A percentile compares a stretch with the other conserved stretches of the same genome.
These are phyloP conservation scores for Hypocrella siamensis DNA, from an alignment of 2,329 filamentous ascomycete genomes.

Conservation along the genomic window DNA sequence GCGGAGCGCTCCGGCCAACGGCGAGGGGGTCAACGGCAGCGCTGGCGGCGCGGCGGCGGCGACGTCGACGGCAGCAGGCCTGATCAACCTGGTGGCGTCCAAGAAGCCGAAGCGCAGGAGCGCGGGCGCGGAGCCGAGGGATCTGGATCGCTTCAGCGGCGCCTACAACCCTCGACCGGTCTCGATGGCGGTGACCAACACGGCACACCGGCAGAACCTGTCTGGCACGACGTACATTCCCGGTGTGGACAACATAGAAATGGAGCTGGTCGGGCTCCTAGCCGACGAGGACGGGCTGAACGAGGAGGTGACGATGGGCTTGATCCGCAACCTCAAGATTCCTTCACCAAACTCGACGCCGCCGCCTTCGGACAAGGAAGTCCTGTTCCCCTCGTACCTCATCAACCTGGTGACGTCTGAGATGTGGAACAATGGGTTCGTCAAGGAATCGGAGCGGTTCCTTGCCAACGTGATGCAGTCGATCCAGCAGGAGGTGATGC, in stretches of 20 bases:
- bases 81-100: constrained; percentile 92
- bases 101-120: constrained; percentile 96
- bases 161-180: constrained; percentile 90
- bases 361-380: constrained; percentile 92
- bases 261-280: constrained; percentile 84
- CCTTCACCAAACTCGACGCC: constrained; percentile 75
- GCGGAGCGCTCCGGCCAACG: constrained; percentile 60
- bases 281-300: constrained; percentile 93
- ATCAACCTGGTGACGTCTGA: constrained; percentile 98
- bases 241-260: constrained; percentile 77
- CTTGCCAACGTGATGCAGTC: constrained; percentile 99
- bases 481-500: constrained; percentile 98
- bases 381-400: constrained; percentile 94
- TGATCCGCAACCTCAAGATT: constrained; percentile 95
- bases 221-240: constrained; percentile 66
- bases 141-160: constrained; percentile 77
- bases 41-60: constrained; percentile 20
- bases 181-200: constrained; percentile 74
- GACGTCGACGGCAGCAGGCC: constrained; percentile 48
- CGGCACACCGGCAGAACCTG: constrained; percentile 52
- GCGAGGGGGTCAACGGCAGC: constrained; percentile 28
- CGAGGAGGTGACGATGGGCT: constrained; percentile 88
- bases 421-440: constrained; percentile 99
- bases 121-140: constrained; percentile 71
- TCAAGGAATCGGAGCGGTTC: constrained; percentile 98